Percentiles rank a stretch among this genome's conserved stretches.
These are phyloP conservation scores for Aspergillus costaricaensis DNA, from an alignment of 2,329 filamentous ascomycete species.

Conservation along the genomic window DNA sequence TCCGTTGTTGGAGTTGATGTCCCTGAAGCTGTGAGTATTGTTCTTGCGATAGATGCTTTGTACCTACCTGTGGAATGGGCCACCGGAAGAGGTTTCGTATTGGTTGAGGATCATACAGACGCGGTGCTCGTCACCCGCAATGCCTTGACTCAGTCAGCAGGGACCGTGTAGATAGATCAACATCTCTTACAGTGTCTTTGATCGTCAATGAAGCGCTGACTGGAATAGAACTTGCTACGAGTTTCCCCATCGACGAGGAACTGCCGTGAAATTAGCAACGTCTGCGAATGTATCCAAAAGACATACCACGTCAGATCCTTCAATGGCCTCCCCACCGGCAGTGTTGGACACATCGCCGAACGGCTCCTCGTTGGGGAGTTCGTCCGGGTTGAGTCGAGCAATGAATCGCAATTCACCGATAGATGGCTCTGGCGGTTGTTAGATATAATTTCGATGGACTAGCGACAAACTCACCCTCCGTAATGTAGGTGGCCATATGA, in stretches of 20 bases:
- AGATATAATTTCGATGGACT: not conserved
- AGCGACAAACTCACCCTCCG: slow-evolving; percentile 35
- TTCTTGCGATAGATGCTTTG: not conserved
- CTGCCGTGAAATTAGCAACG: slow-evolving; percentile 4
- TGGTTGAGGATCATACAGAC: slow-evolving; percentile 61
- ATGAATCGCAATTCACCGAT: slow-evolving; percentile 67
- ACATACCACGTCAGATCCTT: slow-evolving; percentile 57
- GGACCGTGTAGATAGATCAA: not conserved
- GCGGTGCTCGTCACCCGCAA: slow-evolving; percentile 48
- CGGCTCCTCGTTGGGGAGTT: slow-evolving; percentile 56
- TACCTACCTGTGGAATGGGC: slow-evolving; percentile 61
- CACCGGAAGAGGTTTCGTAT: slow-evolving; percentile 65
- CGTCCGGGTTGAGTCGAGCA: slow-evolving; percentile 57
- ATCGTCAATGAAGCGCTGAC: slow-evolving; percentile 70
- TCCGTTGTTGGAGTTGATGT: slow-evolving; percentile 67
- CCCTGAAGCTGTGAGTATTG: slow-evolving; percentile 33
- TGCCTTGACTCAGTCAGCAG: slow-evolving; percentile 21
- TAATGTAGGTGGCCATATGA: slow-evolving; percentile 65
- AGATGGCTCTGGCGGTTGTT: slow-evolving; percentile 44
- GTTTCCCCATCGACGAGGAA: slow-evolving; percentile 64
- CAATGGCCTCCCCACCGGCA: slow-evolving; percentile 54
- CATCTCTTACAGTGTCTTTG: slow-evolving; percentile 56
- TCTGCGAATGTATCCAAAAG: not conserved
- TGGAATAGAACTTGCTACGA: slow-evolving; percentile 70
- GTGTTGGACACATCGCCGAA: slow-evolving; percentile 60